These are phyloP conservation scores for Starmerella vaccinii DNA, from an alignment of 805 yeast genomes.

Conservation along the genomic window DNA sequence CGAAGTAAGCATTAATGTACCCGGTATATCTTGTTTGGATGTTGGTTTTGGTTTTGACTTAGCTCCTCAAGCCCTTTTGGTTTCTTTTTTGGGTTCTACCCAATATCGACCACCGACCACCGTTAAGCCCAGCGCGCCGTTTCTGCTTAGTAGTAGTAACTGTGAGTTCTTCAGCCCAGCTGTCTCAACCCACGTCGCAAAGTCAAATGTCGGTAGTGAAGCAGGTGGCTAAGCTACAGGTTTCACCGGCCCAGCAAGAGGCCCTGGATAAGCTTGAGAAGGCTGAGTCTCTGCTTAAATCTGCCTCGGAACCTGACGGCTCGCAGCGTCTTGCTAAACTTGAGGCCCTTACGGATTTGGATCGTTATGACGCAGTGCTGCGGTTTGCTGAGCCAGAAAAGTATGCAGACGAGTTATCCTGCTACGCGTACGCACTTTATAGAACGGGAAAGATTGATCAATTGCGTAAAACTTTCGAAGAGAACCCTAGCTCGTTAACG, in stretches of 20 bases:
- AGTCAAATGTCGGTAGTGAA: conserved; percentile 18
- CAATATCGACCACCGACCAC: too few relatives aligned
- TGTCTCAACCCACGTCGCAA: not conserved
- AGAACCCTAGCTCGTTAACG: conserved; percentile 5
- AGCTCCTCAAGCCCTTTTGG: too few relatives aligned
- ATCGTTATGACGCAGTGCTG: conserved; percentile 43
- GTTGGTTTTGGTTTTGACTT: too few relatives aligned
- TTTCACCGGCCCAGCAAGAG: conserved; percentile 23
- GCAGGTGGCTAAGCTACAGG: conserved; percentile 15
- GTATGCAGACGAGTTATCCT: conserved; percentile 28
- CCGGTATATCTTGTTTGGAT: too few relatives aligned
- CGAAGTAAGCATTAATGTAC: too few relatives aligned
- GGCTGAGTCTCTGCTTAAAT: conserved; percentile 28
- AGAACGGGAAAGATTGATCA: conserved; percentile 40
- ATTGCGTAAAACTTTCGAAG: conserved; percentile 24
- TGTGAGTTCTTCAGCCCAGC: not conserved
- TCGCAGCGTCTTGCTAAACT: conserved; percentile 37
- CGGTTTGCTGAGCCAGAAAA: conserved; percentile 26
- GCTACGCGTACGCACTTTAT: conserved; percentile 51
- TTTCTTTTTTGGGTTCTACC: too few relatives aligned
- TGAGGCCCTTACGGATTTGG: conserved; percentile 51
- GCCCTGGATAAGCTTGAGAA: conserved; percentile 31
- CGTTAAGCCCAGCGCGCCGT: not conserved
- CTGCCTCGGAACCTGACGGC: conserved; percentile 25
- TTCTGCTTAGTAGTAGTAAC: not conserved